Conservation (phyloP, 2,329 filamentous ascomycete genomes). For the Nemania sp. region DNA sequence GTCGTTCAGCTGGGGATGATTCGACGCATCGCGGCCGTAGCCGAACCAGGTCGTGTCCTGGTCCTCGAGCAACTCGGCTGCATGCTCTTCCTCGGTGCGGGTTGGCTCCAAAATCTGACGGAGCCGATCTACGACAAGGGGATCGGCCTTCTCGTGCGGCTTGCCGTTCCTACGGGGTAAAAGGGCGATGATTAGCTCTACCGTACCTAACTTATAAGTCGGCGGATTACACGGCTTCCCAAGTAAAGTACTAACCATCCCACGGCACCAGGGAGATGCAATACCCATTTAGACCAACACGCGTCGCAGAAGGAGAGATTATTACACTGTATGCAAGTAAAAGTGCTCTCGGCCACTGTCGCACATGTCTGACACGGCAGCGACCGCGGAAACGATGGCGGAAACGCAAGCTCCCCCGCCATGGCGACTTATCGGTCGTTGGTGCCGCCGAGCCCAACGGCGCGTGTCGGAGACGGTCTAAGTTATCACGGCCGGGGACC, state of each 20-base stretch:
- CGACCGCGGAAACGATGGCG: conserved; percentile 29
- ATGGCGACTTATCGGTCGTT: conserved; percentile 14
- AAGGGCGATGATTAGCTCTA: conserved; percentile 24
- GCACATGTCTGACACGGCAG: conserved; percentile 41
- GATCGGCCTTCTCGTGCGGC: conserved; percentile 41
- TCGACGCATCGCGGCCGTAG: conserved; percentile 39
- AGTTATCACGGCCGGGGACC: conserved; percentile 15
- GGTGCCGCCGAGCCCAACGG: conserved; percentile 18
- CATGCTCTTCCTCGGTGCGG: conserved; percentile 40
- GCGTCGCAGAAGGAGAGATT: conserved; percentile 41
- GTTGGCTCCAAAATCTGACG: conserved; percentile 41
- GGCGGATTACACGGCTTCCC: conserved; percentile 19
- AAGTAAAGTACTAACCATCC: conserved; percentile 40
- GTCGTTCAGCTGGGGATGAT: conserved; percentile 38
- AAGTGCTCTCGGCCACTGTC: conserved; percentile 36
- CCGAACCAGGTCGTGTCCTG: conserved; percentile 43
- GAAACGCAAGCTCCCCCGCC: conserved; percentile 23
- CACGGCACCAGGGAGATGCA: conserved; percentile 37
- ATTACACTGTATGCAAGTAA: conserved; percentile 42
- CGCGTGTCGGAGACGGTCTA: conserved; percentile 14
- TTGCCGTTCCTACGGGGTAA: conserved; percentile 40
- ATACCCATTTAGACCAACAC: conserved; percentile 41
- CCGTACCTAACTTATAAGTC: background rate
- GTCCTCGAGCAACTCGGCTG: conserved; percentile 40
- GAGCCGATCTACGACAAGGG: conserved; percentile 38